phyloP scores from a whole-genome alignment of 345 rosid genomes.

The Arabidopsis suecica region DNA sequence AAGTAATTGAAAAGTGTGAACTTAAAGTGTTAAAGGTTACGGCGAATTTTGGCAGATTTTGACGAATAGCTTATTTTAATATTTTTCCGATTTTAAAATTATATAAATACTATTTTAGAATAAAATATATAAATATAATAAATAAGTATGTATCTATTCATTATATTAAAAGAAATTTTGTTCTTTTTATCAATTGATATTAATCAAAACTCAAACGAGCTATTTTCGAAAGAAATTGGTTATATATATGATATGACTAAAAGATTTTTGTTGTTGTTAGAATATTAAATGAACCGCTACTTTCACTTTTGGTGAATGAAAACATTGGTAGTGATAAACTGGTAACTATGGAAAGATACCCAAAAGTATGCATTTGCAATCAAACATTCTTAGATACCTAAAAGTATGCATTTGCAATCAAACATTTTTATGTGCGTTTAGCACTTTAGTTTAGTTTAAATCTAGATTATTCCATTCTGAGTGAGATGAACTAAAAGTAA shows the following conservation, averaged over 20 bases:
- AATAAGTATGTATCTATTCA: neutral
- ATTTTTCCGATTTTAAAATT: neutral
- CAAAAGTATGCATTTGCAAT: neutral
- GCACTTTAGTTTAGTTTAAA: neutral
- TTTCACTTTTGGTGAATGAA: too few relatives aligned
- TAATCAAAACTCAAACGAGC: too few relatives aligned
- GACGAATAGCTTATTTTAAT: neutral
- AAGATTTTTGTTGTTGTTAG: too few relatives aligned
- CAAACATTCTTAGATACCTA: neutral
- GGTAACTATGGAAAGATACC: neutral
- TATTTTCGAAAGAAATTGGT: too few relatives aligned
- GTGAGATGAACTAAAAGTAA: neutral
- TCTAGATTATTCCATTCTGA: neutral
- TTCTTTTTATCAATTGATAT: too few relatives aligned
- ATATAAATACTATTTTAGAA: neutral
- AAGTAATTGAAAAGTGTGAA: conserved; percentile 23
- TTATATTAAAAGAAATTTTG: neutral
- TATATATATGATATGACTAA: too few relatives aligned
- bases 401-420: neutral
- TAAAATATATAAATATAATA: neutral
- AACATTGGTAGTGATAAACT: too few relatives aligned
- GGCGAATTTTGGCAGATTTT: conserved; percentile 22
- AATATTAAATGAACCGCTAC: too few relatives aligned
- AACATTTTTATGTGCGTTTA: neutral
- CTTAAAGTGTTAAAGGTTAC: neutral